Percentiles rank a stretch among this genome's conserved stretches.
Evolutionary conservation across 345 rosid genomes (phyloP).

Genomic region (Citrus sinensis): DNA sequence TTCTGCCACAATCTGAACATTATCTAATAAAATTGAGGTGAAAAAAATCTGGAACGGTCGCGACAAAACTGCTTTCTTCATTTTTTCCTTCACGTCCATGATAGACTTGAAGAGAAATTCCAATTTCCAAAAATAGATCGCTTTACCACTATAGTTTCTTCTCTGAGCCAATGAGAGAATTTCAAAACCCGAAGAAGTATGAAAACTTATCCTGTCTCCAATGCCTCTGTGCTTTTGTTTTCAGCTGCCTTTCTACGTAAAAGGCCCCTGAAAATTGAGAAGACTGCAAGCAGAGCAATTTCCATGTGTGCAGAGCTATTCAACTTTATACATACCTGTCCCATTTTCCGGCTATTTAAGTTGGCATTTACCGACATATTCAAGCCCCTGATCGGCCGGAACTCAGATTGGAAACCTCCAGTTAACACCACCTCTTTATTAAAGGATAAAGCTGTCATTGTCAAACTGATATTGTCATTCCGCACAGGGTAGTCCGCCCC

Average conservation of each 20-base stretch:
- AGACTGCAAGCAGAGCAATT: conserved; percentile 56
- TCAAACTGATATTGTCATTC: conserved; percentile 50
- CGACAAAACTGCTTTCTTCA: neutral
- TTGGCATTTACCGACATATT: conserved; percentile 54
- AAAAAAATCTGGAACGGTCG: neutral
- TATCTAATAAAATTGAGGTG: neutral
- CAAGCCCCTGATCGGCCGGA: conserved; percentile 51
- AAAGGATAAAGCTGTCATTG: conserved; percentile 61
- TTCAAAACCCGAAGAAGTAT: neutral
- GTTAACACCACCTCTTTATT: conserved; percentile 66
- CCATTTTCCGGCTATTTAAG: conserved; percentile 73
- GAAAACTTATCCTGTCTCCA: conserved; percentile 37
- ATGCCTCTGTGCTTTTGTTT: conserved; percentile 28
- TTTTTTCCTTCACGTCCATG: neutral
- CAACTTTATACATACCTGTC: conserved; percentile 59
- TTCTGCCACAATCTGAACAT: neutral
- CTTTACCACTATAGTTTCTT: neutral
- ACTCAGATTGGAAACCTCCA: conserved; percentile 70
- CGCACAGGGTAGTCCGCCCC: conserved; percentile 82
- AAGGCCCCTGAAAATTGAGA: conserved; percentile 54
- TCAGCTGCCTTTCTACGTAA: conserved; percentile 38
- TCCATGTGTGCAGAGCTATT: conserved; percentile 71
- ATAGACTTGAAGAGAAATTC: neutral
- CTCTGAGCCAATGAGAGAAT: neutral
- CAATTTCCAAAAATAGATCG: neutral